Evolutionary conservation across 345 rosid species (phyloP).

Genomic region (Pugionium dolabratum): DNA sequence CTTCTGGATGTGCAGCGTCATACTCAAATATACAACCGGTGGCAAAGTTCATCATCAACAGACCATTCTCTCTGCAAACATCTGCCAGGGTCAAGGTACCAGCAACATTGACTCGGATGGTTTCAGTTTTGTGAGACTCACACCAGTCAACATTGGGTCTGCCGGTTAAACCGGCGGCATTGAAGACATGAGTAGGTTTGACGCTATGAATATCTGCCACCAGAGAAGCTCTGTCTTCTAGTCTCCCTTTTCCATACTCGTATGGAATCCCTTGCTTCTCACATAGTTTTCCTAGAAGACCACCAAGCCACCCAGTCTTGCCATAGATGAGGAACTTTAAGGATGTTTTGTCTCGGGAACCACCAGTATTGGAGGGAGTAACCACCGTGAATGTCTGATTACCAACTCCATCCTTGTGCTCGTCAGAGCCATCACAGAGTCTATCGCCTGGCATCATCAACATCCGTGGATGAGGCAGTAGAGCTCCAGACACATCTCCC

Average conservation of each 20-base stretch:
- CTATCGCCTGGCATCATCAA: constrained; percentile 92
- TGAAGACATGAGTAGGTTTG: constrained; percentile 85
- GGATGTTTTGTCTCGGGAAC: constrained; percentile 50
- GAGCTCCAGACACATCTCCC: constrained; percentile 91
- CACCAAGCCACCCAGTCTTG: constrained; percentile 92
- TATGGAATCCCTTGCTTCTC: constrained; percentile 72
- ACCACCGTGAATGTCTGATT: constrained; percentile 62
- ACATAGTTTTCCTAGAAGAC: constrained; percentile 73
- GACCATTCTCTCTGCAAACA: constrained; percentile 73
- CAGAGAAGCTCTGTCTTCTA: constrained; percentile 72
- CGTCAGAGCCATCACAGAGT: constrained; percentile 67
- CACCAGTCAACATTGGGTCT: constrained; percentile 98
- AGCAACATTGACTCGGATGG: constrained; percentile 81
- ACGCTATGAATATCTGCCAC: constrained; percentile 63
- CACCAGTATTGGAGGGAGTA: constrained; percentile 50
- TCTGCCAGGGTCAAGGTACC: constrained; percentile 87
- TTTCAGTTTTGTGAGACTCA: constrained; percentile 85
- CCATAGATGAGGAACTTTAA: constrained; percentile 85
- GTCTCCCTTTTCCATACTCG: constrained; percentile 85
- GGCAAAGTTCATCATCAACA: constrained; percentile 81
- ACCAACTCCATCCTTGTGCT: constrained; percentile 46
- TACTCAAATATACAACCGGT: constrained; percentile 95
- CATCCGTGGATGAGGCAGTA: constrained; percentile 79
- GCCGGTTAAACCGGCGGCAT: constrained; percentile 93
- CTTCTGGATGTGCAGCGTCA: constrained; percentile 73